Percentiles rank a stretch among this genome's conserved stretches.
phyloP scores from a whole-genome alignment of 768 basidiomycete genomes.

The Leccinum broughii region DNA sequence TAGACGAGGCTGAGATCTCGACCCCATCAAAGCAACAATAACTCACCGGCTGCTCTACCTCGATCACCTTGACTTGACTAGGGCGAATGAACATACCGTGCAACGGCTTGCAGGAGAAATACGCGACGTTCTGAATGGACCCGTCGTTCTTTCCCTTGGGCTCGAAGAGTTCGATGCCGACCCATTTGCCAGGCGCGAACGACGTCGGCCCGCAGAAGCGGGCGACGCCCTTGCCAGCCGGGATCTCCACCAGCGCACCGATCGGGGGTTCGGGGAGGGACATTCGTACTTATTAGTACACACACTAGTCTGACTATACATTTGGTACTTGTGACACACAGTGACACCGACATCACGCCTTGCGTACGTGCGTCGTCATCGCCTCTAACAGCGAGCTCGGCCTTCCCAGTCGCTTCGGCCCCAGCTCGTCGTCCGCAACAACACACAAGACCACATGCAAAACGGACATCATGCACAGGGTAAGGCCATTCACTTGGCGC shows the following conservation, averaged over 20 bases:
- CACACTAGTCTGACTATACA: neutral
- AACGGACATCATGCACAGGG: slow-evolving; percentile 31
- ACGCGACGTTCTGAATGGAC: slow-evolving; percentile 70
- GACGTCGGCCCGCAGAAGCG: slow-evolving; percentile 82
- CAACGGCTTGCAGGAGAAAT: slow-evolving; percentile 76
- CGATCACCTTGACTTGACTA: slow-evolving; percentile 73
- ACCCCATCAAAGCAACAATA: fast-evolving
- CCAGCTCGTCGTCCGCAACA: slow-evolving; percentile 4
- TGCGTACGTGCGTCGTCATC: slow-evolving; percentile 4
- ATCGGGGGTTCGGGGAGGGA: slow-evolving; percentile 46
- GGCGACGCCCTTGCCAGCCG: slow-evolving; percentile 80
- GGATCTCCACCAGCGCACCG: slow-evolving; percentile 76
- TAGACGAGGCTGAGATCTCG: slow-evolving; percentile 11
- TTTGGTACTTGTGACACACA: neutral
- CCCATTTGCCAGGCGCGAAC: slow-evolving; percentile 91
- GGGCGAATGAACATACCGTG: slow-evolving; percentile 90
- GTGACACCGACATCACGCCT: slow-evolving; percentile 17
- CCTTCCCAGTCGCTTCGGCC: slow-evolving; percentile 1
- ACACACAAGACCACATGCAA: slow-evolving; percentile 25
- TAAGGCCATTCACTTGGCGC: slow-evolving; percentile 11
- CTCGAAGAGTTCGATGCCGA: slow-evolving; percentile 86
- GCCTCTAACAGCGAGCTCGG: slow-evolving; percentile 10
- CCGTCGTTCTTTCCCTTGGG: slow-evolving; percentile 96
- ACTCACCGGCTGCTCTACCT: slow-evolving; percentile 33
- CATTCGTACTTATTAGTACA: slow-evolving; percentile 32